Base-by-base conservation (phyloP, 2,329 filamentous ascomycete species). In the Ophiognomonia clavigignenti-juglandacearum region DNA sequence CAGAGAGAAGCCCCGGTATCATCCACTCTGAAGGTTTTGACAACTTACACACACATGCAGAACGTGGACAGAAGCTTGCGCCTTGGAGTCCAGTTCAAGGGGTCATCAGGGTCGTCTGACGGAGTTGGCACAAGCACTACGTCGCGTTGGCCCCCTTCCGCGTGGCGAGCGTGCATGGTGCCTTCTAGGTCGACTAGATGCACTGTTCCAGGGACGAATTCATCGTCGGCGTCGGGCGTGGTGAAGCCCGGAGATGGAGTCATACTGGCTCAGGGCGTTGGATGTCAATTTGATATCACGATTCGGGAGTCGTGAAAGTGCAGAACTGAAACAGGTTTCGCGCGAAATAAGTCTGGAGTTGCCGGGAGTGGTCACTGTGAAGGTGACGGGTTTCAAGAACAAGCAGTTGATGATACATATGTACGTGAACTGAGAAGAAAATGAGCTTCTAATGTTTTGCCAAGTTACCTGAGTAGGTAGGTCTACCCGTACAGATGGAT, bases 51-150 rank as follows among this genome's bases (percentile, higher is more conserved):
- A 34, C 57, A 57, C n/a, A 60, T 54, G 43, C 59, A 62, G 24
- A 51, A 49, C 7, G 58, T 59, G 2, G 63, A 55, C 22, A 62
- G 43, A 22, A 58, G 43, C 49, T 68, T 69, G 9, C 66, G 61
- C 4, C 52, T 51, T 4, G 53, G 53, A 6, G 54, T 58, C 65
- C 65, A 68, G 39, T 70, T 69, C 16, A 70, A 50, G 1, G 65
- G 66, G 50, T 69, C 66, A 26, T 69, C 61, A 10, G 64, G 64
- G 46, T 68, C 64, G 9, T 56, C 45, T 24, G 57, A 62, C 3
- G 65, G 65, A 3, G 45, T 37, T 1, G 70, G 70, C 2, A 70
- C 61, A 4, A 72, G 58, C 2, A 71, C 61, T 38, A 73, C 68
- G 35, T 70, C 67, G 20, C 65, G 60, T 14, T 61, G 60, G 7